These are phyloP conservation scores for Neoscytalidium dimidiatum DNA, from an alignment of 2,329 filamentous ascomycete genomes.

Conservation along the genomic window DNA sequence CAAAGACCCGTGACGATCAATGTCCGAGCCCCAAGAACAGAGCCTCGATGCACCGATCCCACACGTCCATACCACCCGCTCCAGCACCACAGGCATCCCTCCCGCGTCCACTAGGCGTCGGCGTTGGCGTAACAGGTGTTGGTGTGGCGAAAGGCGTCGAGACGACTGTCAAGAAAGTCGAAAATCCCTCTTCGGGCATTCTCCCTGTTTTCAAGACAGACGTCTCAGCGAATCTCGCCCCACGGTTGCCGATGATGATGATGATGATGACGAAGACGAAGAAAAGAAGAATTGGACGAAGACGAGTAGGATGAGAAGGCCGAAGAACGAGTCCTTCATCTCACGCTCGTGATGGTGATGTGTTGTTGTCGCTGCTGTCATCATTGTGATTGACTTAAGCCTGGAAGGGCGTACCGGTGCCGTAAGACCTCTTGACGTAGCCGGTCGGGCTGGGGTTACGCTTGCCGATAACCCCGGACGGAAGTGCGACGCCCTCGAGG, in stretches of 20 bases:
- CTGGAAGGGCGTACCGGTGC: constrained; percentile 17
- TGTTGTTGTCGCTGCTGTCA: background rate
- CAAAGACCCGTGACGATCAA: background rate
- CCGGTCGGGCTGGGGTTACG: constrained; percentile 7
- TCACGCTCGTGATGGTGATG: background rate
- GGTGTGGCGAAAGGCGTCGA: background rate
- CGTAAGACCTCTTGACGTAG: constrained; percentile 13
- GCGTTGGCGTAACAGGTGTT: background rate
- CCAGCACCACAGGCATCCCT: background rate
- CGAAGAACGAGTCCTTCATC: constrained; percentile 9
- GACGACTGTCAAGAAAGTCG: constrained; percentile 1
- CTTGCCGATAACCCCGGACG: constrained; percentile 4
- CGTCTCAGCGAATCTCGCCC: no score
- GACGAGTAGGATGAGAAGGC: constrained; percentile 4
- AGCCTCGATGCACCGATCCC: constrained; percentile 10
- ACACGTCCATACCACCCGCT: constrained; percentile 8
- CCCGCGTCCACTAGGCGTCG: background rate
- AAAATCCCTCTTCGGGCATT: background rate
- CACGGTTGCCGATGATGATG: background rate
- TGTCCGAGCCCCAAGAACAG: constrained; percentile 4
- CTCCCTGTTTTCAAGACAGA: background rate
- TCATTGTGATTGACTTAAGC: background rate
- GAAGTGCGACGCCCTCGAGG: background rate
- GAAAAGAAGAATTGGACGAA: background rate
- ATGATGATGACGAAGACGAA: no score